phyloP scores from a whole-genome alignment of 1,284 basidiomycete species.

The Ustilago curta region DNA sequence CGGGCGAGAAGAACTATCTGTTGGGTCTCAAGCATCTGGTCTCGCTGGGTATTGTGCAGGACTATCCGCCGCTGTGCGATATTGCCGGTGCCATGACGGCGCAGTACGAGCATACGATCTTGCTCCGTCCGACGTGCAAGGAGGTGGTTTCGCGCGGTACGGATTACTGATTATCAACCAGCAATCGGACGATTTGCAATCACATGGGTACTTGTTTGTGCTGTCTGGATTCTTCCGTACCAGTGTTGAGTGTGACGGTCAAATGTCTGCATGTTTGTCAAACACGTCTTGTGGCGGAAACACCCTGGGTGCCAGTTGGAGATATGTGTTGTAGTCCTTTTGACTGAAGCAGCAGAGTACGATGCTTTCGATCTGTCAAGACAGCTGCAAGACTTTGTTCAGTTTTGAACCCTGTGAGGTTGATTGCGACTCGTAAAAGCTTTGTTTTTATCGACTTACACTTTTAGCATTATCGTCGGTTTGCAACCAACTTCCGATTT shows the following conservation, averaged over 20 bases:
- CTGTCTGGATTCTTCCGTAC: not conserved
- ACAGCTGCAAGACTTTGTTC: not conserved
- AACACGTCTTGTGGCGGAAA: constrained; percentile 39
- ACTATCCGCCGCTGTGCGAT: constrained; percentile 94
- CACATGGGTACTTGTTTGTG: not conserved
- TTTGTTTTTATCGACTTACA: constrained; percentile 22
- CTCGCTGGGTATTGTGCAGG: constrained; percentile 85
- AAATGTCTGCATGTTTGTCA: constrained; percentile 27
- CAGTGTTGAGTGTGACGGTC: not conserved
- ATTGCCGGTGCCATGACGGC: constrained; percentile 65
- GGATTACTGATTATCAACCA: constrained; percentile 77
- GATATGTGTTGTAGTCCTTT: constrained; percentile 45
- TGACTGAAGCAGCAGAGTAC: constrained; percentile 61
- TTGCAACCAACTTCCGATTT: constrained; percentile 53
- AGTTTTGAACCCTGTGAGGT: not conserved
- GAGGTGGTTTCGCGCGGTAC: constrained; percentile 94
- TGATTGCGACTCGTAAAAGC: no score
- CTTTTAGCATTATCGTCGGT: constrained; percentile 14
- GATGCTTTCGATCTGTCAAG: constrained; percentile 47
- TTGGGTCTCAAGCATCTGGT: constrained; percentile 90
- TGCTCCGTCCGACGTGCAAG: constrained; percentile 66
- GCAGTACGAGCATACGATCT: constrained; percentile 68
- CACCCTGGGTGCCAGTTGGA: constrained; percentile 24
- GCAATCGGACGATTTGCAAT: not conserved
- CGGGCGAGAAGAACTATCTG: constrained; percentile 94